Evolutionary conservation across 257 asterid genomes (phyloP).

Genomic region (Lycium ferocissimum): DNA sequence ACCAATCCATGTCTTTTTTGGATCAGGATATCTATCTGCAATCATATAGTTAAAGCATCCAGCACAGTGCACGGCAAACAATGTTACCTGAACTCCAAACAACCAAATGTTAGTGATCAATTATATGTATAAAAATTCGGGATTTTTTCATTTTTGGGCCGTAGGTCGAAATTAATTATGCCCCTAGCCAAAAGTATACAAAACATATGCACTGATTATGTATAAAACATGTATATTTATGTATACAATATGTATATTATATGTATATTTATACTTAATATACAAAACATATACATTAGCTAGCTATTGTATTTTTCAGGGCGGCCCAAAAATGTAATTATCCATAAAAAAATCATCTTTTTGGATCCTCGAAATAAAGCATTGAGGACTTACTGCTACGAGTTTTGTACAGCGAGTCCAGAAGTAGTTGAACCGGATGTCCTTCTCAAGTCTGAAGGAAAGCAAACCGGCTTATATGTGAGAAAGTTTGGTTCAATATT

Average conservation of each 20-base stretch:
- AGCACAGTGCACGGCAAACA: slow-evolving; percentile 80
- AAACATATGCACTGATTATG: too few species aligned
- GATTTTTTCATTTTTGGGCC: too few species aligned
- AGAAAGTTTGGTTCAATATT: not conserved
- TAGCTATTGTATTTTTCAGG: too few species aligned
- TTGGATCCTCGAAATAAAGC: not conserved
- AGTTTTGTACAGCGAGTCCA: slow-evolving; percentile 93
- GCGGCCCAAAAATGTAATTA: too few species aligned
- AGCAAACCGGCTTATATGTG: slow-evolving; percentile 34
- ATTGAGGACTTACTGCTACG: slow-evolving; percentile 59
- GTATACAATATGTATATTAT: too few species aligned
- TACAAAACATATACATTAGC: too few species aligned
- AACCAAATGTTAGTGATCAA: slow-evolving; percentile 7
- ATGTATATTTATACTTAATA: too few species aligned
- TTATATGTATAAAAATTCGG: too few species aligned
- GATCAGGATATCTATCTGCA: slow-evolving; percentile 79
- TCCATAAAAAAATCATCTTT: not conserved
- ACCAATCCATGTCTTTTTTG: slow-evolving; percentile 82
- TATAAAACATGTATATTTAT: too few species aligned
- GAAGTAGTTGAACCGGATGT: slow-evolving; percentile 88
- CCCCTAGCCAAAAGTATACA: too few species aligned
- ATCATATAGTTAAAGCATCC: slow-evolving; percentile 83
- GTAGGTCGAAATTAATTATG: too few species aligned
- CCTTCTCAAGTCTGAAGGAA: slow-evolving; percentile 81
- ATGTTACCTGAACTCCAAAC: slow-evolving; percentile 65